A percentile compares a stretch with the other conserved stretches of the same genome.
Evolutionary conservation across 2,329 filamentous ascomycete genomes (phyloP).

Genomic region (Cladosporium sp.): DNA sequence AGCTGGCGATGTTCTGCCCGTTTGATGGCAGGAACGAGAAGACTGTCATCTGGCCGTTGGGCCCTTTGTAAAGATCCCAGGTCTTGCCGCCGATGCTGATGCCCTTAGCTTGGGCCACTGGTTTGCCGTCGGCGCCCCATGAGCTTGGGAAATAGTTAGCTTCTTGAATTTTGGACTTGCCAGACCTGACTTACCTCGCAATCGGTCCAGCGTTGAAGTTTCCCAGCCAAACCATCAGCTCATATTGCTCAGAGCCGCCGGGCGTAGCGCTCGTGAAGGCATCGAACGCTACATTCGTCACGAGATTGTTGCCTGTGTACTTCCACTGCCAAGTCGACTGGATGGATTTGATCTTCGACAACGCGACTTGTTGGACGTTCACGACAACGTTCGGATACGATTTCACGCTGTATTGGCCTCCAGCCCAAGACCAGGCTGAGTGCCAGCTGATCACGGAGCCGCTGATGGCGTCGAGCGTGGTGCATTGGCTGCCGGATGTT

Average conservation of each 20-base stretch:
- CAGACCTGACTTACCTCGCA: slow-evolving; percentile 40
- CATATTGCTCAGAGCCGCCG: slow-evolving; percentile 47
- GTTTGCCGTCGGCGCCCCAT: slow-evolving; percentile 32
- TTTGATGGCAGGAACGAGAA: slow-evolving; percentile 55
- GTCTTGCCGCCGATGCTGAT: slow-evolving; percentile 49
- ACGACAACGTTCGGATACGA: slow-evolving; percentile 43
- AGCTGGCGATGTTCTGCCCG: slow-evolving; percentile 42
- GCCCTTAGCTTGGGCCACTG: slow-evolving; percentile 44
- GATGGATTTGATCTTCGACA: slow-evolving; percentile 40
- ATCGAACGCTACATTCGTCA: slow-evolving; percentile 60
- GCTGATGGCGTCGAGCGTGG: slow-evolving; percentile 37
- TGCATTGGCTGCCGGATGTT: slow-evolving; percentile 45
- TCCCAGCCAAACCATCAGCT: slow-evolving; percentile 64
- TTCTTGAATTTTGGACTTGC: slow-evolving; percentile 43
- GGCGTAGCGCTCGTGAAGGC: slow-evolving; percentile 54
- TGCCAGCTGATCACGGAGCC: slow-evolving; percentile 40
- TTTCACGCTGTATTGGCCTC: slow-evolving; percentile 35
- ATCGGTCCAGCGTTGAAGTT: slow-evolving; percentile 57
- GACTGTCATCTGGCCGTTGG: slow-evolving; percentile 56
- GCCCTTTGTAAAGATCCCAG: slow-evolving; percentile 59
- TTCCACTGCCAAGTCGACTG: slow-evolving; percentile 44
- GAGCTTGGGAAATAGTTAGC: slow-evolving; percentile 47
- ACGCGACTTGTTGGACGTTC: slow-evolving; percentile 25
- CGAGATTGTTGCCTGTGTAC: slow-evolving; percentile 47
- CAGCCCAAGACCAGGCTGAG: slow-evolving; percentile 34